Percentiles rank a stretch among this genome's conserved stretches.
phyloP scores from a whole-genome alignment of 495 filamentous ascomycete species.

The Lophiotrema nucula region DNA sequence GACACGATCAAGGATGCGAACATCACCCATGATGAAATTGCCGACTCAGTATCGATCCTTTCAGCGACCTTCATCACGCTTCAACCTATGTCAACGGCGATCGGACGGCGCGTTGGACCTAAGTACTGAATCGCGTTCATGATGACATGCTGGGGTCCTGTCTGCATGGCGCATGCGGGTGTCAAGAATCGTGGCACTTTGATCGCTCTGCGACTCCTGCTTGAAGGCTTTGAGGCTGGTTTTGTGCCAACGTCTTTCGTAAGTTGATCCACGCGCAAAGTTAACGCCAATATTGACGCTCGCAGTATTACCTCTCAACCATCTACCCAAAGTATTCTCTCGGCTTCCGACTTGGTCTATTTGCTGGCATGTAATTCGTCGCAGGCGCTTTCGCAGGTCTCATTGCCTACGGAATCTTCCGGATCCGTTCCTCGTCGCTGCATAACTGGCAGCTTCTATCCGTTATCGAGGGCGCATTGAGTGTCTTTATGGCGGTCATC shows the following conservation, averaged over 20 bases:
- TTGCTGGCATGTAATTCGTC: slow-evolving; percentile 21
- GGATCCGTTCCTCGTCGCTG: slow-evolving; percentile 9
- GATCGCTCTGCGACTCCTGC: slow-evolving; percentile 19
- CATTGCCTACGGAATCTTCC: slow-evolving; percentile 22
- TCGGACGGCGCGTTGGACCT: slow-evolving; percentile 10
- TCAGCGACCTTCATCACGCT: slow-evolving; percentile 15
- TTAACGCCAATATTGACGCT: neutral
- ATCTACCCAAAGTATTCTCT: slow-evolving; percentile 24
- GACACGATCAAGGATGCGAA: slow-evolving; percentile 19
- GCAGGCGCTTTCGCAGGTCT: slow-evolving; percentile 26
- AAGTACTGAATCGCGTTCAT: slow-evolving; percentile 19
- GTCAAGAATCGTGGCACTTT: slow-evolving; percentile 11
- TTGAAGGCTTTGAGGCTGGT: slow-evolving; percentile 22
- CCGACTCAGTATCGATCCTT: slow-evolving; percentile 11
- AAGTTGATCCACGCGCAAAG: neutral
- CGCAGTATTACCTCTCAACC: slow-evolving; percentile 18
- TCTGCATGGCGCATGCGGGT: slow-evolving; percentile 16
- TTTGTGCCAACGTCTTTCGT: slow-evolving; percentile 20
- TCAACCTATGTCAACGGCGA: slow-evolving; percentile 16
- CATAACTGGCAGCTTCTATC: slow-evolving; percentile 25
- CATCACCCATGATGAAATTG: slow-evolving; percentile 11
- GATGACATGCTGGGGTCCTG: slow-evolving; percentile 12
- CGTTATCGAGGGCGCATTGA: slow-evolving; percentile 14
- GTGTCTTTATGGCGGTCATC: slow-evolving; percentile 8
- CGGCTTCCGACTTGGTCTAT: slow-evolving; percentile 13